These are phyloP conservation scores for Eimeria tenella DNA, from an alignment of 169 alveolate species.

Conservation along the genomic window DNA sequence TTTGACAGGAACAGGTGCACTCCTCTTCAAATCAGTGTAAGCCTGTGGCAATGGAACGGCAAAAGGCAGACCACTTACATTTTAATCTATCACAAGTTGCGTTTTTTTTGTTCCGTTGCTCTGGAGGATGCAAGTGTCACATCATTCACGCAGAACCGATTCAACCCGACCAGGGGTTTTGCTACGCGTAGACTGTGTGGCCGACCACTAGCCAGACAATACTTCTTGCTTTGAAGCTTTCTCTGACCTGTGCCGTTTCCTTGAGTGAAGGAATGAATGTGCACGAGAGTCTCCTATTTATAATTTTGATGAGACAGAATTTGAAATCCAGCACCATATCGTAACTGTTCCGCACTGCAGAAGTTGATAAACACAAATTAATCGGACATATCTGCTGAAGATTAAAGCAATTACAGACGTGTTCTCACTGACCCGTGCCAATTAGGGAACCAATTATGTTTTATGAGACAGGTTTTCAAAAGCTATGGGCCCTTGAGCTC, in stretches of 20 bases:
- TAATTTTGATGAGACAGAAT: constrained; percentile 19
- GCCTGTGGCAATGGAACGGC: not conserved
- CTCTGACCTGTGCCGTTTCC: constrained; percentile 19
- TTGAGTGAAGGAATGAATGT: not conserved
- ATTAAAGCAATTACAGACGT: not conserved
- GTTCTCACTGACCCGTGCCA: not conserved
- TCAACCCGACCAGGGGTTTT: no score
- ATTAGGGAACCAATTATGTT: not conserved
- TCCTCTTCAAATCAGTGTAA: constrained; percentile 17
- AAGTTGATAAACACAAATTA: not conserved
- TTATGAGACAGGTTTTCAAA: not conserved
- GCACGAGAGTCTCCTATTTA: constrained; percentile 32
- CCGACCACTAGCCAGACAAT: not conserved
- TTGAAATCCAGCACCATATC: constrained; percentile 45
- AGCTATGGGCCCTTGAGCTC: not conserved
- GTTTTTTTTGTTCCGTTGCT: no score
- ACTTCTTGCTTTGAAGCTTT: no score
- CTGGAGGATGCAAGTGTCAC: no score
- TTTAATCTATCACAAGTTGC: not conserved
- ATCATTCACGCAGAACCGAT: no score
- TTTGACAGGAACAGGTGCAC: constrained; percentile 42
- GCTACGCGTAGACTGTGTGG: not conserved
- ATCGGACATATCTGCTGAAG: no score
- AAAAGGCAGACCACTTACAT: not conserved
- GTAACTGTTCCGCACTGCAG: constrained; percentile 26